Evolutionary conservation across 78 protist genomes (phyloP).

Genomic region (Protostelium mycophagum): DNA sequence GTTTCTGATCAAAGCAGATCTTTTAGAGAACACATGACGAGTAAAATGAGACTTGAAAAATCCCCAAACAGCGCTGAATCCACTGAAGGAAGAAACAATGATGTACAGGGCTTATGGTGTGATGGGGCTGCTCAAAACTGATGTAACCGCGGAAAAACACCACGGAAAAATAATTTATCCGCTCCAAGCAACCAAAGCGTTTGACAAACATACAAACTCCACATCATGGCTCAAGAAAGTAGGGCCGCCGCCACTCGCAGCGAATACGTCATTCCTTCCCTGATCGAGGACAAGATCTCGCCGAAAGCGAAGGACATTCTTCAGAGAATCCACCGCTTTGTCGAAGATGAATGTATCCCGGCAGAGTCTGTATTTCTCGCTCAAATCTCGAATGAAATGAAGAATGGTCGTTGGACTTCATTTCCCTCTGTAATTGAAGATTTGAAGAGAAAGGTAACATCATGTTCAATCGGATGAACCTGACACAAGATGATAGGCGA

Average conservation of each 20-base stretch:
- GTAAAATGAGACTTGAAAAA: too few relatives aligned
- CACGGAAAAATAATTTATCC: too few relatives aligned
- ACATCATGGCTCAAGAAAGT: too few relatives aligned
- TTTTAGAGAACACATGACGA: too few relatives aligned
- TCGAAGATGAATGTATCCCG: neutral
- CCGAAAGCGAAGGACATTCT: neutral
- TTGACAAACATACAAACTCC: too few relatives aligned
- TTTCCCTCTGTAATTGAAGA: conserved; percentile 17
- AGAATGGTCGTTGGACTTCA: neutral
- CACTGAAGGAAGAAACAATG: too few relatives aligned
- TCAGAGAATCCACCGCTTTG: neutral
- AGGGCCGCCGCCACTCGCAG: neutral
- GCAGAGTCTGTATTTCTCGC: neutral
- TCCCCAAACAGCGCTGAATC: too few relatives aligned
- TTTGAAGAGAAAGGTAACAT: conserved; percentile 33
- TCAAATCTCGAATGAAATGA: neutral
- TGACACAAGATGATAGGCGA: conserved; percentile 37
- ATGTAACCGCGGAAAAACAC: too few relatives aligned
- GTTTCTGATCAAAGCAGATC: too few relatives aligned
- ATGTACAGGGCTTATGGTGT: too few relatives aligned
- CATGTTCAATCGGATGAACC: conserved; percentile 41
- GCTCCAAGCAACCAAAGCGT: too few relatives aligned
- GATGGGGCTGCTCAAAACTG: too few relatives aligned
- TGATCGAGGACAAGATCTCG: neutral
- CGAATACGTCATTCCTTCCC: neutral